Conservation (phyloP, 2,329 filamentous ascomycete genomes). For the Stemphylium vesicarium region DNA sequence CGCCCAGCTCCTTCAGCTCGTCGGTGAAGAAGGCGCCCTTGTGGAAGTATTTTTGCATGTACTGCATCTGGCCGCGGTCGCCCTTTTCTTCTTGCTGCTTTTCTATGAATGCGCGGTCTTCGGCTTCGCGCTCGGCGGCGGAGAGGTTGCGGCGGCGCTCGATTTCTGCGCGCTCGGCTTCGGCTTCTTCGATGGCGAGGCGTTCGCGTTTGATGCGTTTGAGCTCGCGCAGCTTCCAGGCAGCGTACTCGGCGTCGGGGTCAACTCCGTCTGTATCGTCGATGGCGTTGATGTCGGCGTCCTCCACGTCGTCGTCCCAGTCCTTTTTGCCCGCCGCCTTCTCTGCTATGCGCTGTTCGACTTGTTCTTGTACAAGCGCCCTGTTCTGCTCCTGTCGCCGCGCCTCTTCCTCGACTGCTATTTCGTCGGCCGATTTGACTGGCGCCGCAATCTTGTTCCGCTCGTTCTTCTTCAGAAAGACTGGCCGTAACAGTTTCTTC, state of each 20-base stretch:
- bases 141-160: slow-evolving; percentile 88
- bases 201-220: slow-evolving; percentile 87
- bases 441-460: slow-evolving; percentile 52
- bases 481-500: slow-evolving; percentile 66
- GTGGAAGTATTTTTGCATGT: slow-evolving; percentile 96
- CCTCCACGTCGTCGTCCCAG: slow-evolving; percentile 75
- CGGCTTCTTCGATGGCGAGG: slow-evolving; percentile 80
- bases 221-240: slow-evolving; percentile 93
- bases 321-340: slow-evolving; percentile 78
- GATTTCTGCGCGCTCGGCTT: slow-evolving; percentile 85
- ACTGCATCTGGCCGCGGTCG: slow-evolving; percentile 78
- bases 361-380: slow-evolving; percentile 84
- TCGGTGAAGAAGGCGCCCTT: slow-evolving; percentile 95
- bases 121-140: slow-evolving; percentile 81
- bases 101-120: slow-evolving; percentile 80
- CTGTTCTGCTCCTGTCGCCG: slow-evolving; percentile 75
- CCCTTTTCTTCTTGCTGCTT: slow-evolving; percentile 79
- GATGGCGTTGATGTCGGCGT: slow-evolving; percentile 75
- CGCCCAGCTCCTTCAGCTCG: slow-evolving; percentile 74
- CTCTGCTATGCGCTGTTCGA: slow-evolving; percentile 79
- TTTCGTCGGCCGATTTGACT: slow-evolving; percentile 47
- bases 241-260: slow-evolving; percentile 84
- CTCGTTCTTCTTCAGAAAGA: slow-evolving; percentile 70
- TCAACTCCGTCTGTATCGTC: slow-evolving; percentile 90
- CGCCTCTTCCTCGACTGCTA: slow-evolving; percentile 58